These are phyloP conservation scores for Mercurialis annua DNA, from an alignment of 345 rosid genomes.

Conservation along the genomic window DNA sequence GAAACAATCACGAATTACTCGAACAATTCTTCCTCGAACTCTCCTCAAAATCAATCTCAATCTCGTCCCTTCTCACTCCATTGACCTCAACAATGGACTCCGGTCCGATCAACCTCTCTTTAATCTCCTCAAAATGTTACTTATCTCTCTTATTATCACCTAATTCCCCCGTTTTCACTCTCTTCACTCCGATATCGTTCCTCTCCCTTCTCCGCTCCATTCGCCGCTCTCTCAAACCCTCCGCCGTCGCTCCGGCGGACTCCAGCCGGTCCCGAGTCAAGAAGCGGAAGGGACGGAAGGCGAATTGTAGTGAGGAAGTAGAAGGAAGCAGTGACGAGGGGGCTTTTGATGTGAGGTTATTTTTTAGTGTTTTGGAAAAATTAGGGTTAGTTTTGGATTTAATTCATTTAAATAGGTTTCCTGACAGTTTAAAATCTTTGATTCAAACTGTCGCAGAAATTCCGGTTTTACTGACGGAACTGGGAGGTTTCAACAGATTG, in stretches of 20 bases:
- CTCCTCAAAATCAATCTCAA: slow-evolving; percentile 37
- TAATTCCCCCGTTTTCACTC: slow-evolving; percentile 66
- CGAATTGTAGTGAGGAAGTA: slow-evolving; percentile 24
- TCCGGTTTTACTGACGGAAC: slow-evolving; percentile 45
- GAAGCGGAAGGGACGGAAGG: slow-evolving; percentile 13
- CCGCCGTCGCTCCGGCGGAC: slow-evolving; percentile 5
- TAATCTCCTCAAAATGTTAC: slow-evolving; percentile 55
- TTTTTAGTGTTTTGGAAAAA: slow-evolving; percentile 44
- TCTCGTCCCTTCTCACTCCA: slow-evolving; percentile 46
- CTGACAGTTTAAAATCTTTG: slow-evolving; percentile 70
- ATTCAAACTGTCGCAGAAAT: slow-evolving; percentile 65
- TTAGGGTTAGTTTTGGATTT: slow-evolving; percentile 52
- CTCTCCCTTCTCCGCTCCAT: slow-evolving; percentile 67
- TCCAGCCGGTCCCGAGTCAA: slow-evolving; percentile 13
- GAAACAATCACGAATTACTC: slow-evolving; percentile 44
- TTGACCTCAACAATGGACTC: slow-evolving; percentile 68
- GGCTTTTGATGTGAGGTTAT: slow-evolving; percentile 34
- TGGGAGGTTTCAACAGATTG: slow-evolving; percentile 39
- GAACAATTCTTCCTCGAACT: slow-evolving; percentile 48
- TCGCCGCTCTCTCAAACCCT: slow-evolving; percentile 59
- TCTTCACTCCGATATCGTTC: slow-evolving; percentile 72
- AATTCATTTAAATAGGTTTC: slow-evolving; percentile 76
- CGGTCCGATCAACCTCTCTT: slow-evolving; percentile 35
- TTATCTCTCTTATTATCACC: slow-evolving; percentile 61
- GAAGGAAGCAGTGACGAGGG: slow-evolving; percentile 22